These are phyloP conservation scores for Aspergillus tamarii DNA, from an alignment of 2,329 filamentous ascomycete species.

Conservation along the genomic window DNA sequence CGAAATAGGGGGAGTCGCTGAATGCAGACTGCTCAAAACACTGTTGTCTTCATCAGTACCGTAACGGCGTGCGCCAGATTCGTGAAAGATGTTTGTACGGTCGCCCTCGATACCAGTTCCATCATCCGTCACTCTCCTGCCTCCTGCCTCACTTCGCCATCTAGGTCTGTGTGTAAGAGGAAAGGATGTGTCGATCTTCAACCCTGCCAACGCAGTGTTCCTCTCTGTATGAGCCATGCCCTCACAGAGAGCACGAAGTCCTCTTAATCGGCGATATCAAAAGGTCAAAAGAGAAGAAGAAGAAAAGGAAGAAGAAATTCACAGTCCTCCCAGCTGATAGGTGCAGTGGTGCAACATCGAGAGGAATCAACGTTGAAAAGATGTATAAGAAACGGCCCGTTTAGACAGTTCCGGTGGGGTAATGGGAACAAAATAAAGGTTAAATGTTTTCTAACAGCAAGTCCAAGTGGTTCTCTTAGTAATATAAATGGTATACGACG, in stretches of 20 bases:
- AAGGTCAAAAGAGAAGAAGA: neutral
- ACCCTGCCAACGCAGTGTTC: constrained; percentile 34
- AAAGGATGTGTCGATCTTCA: constrained; percentile 47
- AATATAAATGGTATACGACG: constrained; percentile 1
- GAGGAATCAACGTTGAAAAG: neutral
- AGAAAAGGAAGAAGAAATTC: neutral
- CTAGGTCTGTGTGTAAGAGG: constrained; percentile 27
- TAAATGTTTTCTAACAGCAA: neutral
- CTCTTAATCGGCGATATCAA: neutral
- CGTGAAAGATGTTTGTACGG: constrained; percentile 39
- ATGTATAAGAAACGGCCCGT: neutral
- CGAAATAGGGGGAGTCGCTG: constrained; percentile 48
- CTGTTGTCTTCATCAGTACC: constrained; percentile 45
- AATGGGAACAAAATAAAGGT: neutral
- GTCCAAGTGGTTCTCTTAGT: constrained; percentile 1
- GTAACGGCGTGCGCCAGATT: constrained; percentile 36
- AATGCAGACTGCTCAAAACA: constrained; percentile 44
- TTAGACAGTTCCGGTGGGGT: neutral
- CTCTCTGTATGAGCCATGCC: constrained; percentile 45
- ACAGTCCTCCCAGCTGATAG: neutral
- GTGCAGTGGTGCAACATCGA: neutral
- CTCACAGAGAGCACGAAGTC: constrained; percentile 28
- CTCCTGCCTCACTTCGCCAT: constrained; percentile 30
- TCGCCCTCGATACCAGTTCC: constrained; percentile 43
- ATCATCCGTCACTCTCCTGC: constrained; percentile 29